Percentiles rank a stretch among this genome's conserved stretches.
phyloP scores from a whole-genome alignment of 495 filamentous ascomycete species.

The Rusavskia elegans region DNA sequence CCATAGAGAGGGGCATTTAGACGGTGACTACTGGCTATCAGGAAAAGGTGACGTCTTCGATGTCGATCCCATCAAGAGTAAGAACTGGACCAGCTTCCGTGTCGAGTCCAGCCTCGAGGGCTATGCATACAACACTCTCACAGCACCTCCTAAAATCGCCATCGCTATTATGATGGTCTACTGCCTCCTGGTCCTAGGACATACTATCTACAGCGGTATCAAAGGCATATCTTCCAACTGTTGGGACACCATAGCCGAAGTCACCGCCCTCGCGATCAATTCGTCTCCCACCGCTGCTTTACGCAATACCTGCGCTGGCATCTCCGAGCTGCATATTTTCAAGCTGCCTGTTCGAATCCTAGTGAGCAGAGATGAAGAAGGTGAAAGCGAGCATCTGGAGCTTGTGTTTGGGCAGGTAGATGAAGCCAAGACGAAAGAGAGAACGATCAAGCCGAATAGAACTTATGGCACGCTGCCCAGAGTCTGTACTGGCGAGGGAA shows the following conservation, averaged over 20 bases:
- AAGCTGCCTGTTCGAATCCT: slow-evolving; percentile 7
- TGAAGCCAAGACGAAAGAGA: not conserved
- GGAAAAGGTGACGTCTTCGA: slow-evolving; percentile 6
- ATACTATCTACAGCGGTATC: slow-evolving; percentile 3
- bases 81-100: slow-evolving; percentile 7
- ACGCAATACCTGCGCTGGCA: slow-evolving; percentile 11
- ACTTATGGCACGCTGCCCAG: slow-evolving; percentile 9
- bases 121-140: slow-evolving; percentile 7
- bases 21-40: slow-evolving; percentile 9
- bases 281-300: slow-evolving; percentile 6
- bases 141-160: slow-evolving; percentile 3
- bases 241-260: slow-evolving; percentile 12
- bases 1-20: not conserved
- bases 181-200: slow-evolving; percentile 2
- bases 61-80: slow-evolving; percentile 3
- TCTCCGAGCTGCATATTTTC: slow-evolving; percentile 9
- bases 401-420: slow-evolving; percentile 9
- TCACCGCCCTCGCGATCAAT: slow-evolving; percentile 10
- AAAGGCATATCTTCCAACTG: slow-evolving; percentile 9
- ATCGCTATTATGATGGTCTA: slow-evolving; percentile 4
- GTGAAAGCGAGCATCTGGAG: slow-evolving; percentile 10
- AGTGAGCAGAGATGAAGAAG: slow-evolving; percentile 1
- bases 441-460: slow-evolving; percentile 6
- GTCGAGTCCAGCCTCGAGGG: slow-evolving; percentile 5
- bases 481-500: not conserved